These are phyloP conservation scores for Globisporangium orthogonon DNA, from an alignment of 352 stramenopile genomes.

Conservation along the genomic window DNA sequence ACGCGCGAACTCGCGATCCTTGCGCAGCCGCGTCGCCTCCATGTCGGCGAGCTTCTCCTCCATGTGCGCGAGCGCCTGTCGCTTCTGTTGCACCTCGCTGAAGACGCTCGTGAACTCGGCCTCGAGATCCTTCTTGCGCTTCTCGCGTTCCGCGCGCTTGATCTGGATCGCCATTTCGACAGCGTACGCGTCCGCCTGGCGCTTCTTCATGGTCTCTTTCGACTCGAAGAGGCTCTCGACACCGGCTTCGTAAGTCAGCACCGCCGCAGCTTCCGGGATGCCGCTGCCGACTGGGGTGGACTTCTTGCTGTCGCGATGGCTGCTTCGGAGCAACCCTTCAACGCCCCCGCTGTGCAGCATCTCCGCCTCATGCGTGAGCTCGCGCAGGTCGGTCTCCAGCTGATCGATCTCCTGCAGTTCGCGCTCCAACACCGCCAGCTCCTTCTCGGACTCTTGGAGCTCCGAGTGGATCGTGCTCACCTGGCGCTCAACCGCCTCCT, in stretches of 20 bases:
- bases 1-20: conserved; percentile 90
- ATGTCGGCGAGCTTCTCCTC: conserved; percentile 89
- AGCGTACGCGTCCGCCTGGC: conserved; percentile 81
- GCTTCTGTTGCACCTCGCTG: conserved; percentile 87
- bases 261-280: conserved; percentile 16
- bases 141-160: conserved; percentile 88
- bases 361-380: conserved; percentile 90
- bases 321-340: conserved; percentile 35
- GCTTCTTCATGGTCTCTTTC: conserved; percentile 34
- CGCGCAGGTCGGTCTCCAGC: conserved; percentile 83
- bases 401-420: conserved; percentile 93
- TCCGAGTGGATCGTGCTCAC: conserved; percentile 88
- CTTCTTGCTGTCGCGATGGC: conserved; percentile 14
- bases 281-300: conserved; percentile 40
- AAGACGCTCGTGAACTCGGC: conserved; percentile 90
- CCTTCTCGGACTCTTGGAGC: conserved; percentile 88
- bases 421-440: conserved; percentile 85
- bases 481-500: conserved; percentile 85
- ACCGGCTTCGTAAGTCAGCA: conserved; percentile 35
- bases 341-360: conserved; percentile 67
- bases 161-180: conserved; percentile 92
- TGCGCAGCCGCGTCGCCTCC: conserved; percentile 88
- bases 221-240: conserved; percentile 45
- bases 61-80: conserved; percentile 65
- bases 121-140: conserved; percentile 89